Base-by-base conservation (phyloP, 2,329 filamentous ascomycete genomes). In the Aspergillus ochraceoroseus region DNA sequence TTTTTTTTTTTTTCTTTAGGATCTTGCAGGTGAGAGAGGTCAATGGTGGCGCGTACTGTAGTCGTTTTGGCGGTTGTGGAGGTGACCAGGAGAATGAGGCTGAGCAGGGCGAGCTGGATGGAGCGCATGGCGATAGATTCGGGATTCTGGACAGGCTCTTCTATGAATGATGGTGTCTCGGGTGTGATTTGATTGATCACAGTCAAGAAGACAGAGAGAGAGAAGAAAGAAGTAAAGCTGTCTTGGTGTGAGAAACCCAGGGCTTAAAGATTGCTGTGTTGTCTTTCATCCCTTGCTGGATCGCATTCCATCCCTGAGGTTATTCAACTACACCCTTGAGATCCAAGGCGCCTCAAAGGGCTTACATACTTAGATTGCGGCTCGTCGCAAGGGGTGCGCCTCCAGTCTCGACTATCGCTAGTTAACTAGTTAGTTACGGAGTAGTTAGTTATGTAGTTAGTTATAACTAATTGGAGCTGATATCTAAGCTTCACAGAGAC, bases 1-100 rank as follows among this genome's bases (percentile, higher is more conserved):
- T n/a, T n/a, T n/a, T n/a, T n/a, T n/a, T n/a, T n/a, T n/a, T n/a
- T n/a, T n/a, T n/a, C n/a, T n/a, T 28, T 9, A 7, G 15, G 17
- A 35, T 28, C 5, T 41, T 31, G 13, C 7, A 30, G 31, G 17
- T 12, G 25, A 18, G 15, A 31, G 25, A 12, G 14, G 9, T 19
- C 11, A 15, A 15, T 26, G n/a, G 28, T n/a, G 3, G 19, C 8
- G 14, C 33, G 17, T 38, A 39, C 35, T 19, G 19, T 39, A 9
- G 35, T 39, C 11, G 26, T 39, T 39, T 39, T 36, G 4, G 35
- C 26, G 12, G 22, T 13, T 23, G 31, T 28, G 26, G 41, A 39
- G 35, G 30, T n/a, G 6, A 36, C 12, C 12, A 36, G 18, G 19
- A 39, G 31, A 32, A 35, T 25, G 22, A 41, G 13, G 26, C 28